Percentiles rank a stretch among this genome's conserved stretches.
Conservation (phyloP, 2,329 filamentous ascomycete genomes). For the Fusarium paranaense region DNA sequence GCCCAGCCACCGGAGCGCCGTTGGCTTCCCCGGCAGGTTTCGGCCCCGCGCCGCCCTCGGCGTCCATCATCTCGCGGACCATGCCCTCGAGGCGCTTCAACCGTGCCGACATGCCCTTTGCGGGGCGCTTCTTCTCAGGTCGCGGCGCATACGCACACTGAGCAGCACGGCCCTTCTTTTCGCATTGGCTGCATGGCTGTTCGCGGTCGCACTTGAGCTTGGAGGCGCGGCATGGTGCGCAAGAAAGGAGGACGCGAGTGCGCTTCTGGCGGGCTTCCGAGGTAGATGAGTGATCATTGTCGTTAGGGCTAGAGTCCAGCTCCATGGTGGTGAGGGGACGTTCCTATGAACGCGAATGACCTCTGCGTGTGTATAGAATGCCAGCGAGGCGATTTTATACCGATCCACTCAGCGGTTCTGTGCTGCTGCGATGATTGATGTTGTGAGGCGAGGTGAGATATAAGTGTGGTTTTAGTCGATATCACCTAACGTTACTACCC, state of each 20-base stretch:
- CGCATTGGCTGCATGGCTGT: conserved; percentile 64
- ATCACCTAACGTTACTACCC: neutral
- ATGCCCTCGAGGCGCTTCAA: conserved; percentile 67
- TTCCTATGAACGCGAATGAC: neutral
- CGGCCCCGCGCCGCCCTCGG: conserved; percentile 41
- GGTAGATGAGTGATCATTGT: conserved; percentile 31
- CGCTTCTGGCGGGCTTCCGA: conserved; percentile 53
- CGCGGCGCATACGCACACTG: conserved; percentile 63
- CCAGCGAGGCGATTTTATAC: neutral
- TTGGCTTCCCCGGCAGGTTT: conserved; percentile 6
- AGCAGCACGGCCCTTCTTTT: conserved; percentile 60
- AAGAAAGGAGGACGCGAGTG: conserved; percentile 63
- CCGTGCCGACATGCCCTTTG: conserved; percentile 65
- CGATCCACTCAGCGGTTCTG: neutral
- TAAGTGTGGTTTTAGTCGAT: neutral
- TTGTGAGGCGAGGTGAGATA: neutral
- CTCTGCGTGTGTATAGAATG: too few species aligned
- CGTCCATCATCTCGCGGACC: conserved; percentile 67
- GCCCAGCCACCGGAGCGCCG: conserved; percentile 27
- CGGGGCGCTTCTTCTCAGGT: conserved; percentile 53
- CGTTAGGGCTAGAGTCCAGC: conserved; percentile 38
- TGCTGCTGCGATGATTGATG: neutral
- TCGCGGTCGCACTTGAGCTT: conserved; percentile 69
- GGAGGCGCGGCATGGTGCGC: conserved; percentile 62
- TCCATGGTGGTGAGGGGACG: conserved; percentile 13